phyloP scores from a whole-genome alignment of 345 rosid genomes.

The Citrus maxima region DNA sequence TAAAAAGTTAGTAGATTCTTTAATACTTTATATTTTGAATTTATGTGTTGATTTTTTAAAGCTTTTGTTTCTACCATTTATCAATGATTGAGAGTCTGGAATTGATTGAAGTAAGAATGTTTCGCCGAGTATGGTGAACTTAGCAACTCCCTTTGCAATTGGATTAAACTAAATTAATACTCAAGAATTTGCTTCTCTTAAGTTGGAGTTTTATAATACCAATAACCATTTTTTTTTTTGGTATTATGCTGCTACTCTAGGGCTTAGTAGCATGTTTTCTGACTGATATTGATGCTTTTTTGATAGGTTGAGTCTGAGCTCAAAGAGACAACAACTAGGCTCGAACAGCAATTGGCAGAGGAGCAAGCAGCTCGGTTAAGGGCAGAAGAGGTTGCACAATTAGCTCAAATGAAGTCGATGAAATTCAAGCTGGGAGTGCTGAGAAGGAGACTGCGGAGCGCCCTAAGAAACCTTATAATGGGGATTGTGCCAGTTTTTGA shows the following conservation, averaged over 20 bases:
- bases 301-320: constrained; percentile 75
- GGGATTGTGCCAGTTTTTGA: constrained; percentile 58
- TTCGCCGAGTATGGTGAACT: too few species aligned
- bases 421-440: constrained; percentile 72
- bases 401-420: constrained; percentile 69
- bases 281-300: not conserved
- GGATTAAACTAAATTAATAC: too few species aligned
- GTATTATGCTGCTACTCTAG: not conserved
- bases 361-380: constrained; percentile 76
- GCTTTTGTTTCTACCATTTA: not conserved
- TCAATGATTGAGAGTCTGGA: not conserved
- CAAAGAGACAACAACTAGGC: constrained; percentile 55
- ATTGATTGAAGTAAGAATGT: too few species aligned
- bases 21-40: not conserved
- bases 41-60: not conserved
- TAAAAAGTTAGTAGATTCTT: not conserved
- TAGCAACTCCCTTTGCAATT: too few species aligned
- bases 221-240: too few species aligned
- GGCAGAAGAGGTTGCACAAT: constrained; percentile 57
- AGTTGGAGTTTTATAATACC: too few species aligned
- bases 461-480: constrained; percentile 38
- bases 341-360: constrained; percentile 68
- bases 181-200: too few species aligned
- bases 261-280: not conserved
- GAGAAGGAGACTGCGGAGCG: constrained; percentile 60